A percentile compares a stretch with the other conserved stretches of the same genome.
Evolutionary conservation across 768 basidiomycete species (phyloP).

Genomic region (Rhodosporidiobolus sp.): DNA sequence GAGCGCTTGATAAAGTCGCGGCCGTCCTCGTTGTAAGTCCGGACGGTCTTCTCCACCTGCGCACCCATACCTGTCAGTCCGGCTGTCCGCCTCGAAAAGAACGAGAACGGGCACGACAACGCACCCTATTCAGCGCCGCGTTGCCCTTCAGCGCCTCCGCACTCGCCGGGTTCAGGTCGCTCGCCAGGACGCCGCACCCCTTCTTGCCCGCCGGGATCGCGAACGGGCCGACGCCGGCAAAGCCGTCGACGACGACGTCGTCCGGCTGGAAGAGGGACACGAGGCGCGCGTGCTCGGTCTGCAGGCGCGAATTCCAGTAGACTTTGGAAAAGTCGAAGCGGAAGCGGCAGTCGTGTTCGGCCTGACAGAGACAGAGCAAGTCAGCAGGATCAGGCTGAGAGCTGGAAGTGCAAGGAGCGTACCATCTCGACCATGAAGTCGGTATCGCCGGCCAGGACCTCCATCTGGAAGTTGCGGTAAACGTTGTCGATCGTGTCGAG

Average conservation of each 20-base stretch:
- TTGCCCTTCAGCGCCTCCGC: conserved; percentile 73
- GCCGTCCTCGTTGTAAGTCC: conserved; percentile 78
- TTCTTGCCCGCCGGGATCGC: conserved; percentile 88
- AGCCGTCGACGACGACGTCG: conserved; percentile 85
- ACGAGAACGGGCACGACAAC: conserved; percentile 44
- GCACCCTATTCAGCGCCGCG: conserved; percentile 69
- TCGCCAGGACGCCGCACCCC: conserved; percentile 75
- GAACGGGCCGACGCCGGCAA: conserved; percentile 97
- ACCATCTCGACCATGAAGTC: conserved; percentile 85
- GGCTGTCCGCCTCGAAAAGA: conserved; percentile 9
- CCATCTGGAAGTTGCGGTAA: conserved; percentile 96
- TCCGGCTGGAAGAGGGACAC: conserved; percentile 64
- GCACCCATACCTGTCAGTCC: background rate
- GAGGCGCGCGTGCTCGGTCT: conserved; percentile 83
- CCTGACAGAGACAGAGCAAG: conserved; percentile 54
- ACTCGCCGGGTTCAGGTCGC: conserved; percentile 90
- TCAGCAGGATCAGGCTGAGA: background rate
- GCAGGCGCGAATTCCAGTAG: conserved; percentile 96
- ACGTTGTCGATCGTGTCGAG: conserved; percentile 75
- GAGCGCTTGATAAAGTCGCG: conserved; percentile 72
- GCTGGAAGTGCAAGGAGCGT: conserved; percentile 44
- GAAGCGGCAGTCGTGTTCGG: conserved; percentile 80
- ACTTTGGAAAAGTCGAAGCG: conserved; percentile 91
- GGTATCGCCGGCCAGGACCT: conserved; percentile 84
- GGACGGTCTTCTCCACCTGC: conserved; percentile 68